These are phyloP conservation scores for Panaeolus cyanescens DNA, from an alignment of 768 basidiomycete species.

Conservation along the genomic window DNA sequence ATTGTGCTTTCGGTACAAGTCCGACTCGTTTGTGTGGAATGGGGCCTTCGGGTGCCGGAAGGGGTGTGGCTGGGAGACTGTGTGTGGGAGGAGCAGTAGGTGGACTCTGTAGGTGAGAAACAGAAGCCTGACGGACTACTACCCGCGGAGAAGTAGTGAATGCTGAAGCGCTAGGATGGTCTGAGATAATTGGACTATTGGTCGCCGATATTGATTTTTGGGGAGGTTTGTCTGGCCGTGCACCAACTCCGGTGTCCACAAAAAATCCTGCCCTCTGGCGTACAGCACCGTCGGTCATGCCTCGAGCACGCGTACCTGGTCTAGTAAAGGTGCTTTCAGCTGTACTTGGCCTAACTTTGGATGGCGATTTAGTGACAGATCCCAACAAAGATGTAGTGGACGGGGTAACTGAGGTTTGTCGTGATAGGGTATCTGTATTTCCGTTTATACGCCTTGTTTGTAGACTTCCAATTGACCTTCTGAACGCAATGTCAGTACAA, in stretches of 20 bases:
- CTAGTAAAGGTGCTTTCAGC: conserved; percentile 30
- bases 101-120: conserved; percentile 42
- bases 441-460: conserved; percentile 13
- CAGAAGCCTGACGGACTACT: conserved; percentile 44
- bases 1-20: conserved; percentile 16
- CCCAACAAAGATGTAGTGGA: conserved; percentile 15
- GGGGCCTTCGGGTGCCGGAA: conserved; percentile 9
- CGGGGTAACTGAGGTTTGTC: conserved; percentile 16
- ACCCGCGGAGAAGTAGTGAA: conserved; percentile 29
- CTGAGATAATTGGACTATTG: conserved; percentile 12
- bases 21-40: conserved; percentile 9
- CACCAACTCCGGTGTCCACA: conserved; percentile 12
- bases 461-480: conserved; percentile 30
- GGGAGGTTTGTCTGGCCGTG: conserved; percentile 6
- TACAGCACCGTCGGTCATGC: conserved; percentile 45
- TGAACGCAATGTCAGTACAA: conserved; percentile 12
- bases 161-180: conserved; percentile 6
- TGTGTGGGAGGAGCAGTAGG: conserved; percentile 52
- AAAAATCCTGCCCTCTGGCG: conserved; percentile 35
- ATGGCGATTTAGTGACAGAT: conserved; percentile 24
- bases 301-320: conserved; percentile 47
- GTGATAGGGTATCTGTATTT: conserved; percentile 16
- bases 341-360: conserved; percentile 31
- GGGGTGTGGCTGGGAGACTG: conserved; percentile 48
- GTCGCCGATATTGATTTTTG: conserved; percentile 16